Evolutionary conservation across 306 rosid species (phyloP).

Genomic region (Crataegus laevigata): DNA sequence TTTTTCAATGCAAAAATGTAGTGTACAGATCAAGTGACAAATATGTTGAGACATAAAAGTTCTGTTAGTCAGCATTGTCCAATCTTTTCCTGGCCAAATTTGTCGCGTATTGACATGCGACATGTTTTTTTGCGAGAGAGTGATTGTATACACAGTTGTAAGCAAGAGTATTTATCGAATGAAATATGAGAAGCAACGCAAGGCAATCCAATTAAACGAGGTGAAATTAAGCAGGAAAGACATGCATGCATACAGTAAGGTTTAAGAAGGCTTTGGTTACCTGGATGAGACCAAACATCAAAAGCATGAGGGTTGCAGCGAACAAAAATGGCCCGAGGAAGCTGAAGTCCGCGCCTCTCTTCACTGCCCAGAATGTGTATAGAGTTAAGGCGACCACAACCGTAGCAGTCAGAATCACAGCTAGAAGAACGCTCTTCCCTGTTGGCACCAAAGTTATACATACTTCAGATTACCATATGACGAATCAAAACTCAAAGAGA

Average conservation of each 20-base stretch:
- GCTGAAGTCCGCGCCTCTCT: conserved; percentile 23
- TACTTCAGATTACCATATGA: no score
- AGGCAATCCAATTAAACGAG: no score
- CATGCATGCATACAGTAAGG: background rate
- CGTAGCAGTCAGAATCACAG: conserved; percentile 18
- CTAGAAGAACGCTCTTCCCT: conserved; percentile 20
- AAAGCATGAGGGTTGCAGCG: conserved; percentile 21
- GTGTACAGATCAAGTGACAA: background rate
- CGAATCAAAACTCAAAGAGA: no score
- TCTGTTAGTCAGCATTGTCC: background rate
- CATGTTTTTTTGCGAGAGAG: background rate
- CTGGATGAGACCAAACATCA: conserved; percentile 22
- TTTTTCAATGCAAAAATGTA: background rate
- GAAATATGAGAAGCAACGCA: no score
- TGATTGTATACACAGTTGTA: background rate
- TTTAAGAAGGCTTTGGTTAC: background rate
- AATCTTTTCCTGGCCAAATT: background rate
- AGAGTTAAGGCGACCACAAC: conserved; percentile 22
- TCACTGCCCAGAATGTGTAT: conserved; percentile 37
- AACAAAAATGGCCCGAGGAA: conserved; percentile 34
- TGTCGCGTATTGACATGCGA: background rate
- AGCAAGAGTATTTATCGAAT: background rate
- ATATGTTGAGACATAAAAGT: background rate
- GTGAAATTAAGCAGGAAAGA: no score
- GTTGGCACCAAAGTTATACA: background rate